These are phyloP conservation scores for Fomitiporia mediterranea DNA, from an alignment of 1,284 basidiomycete species.

Conservation along the genomic window DNA sequence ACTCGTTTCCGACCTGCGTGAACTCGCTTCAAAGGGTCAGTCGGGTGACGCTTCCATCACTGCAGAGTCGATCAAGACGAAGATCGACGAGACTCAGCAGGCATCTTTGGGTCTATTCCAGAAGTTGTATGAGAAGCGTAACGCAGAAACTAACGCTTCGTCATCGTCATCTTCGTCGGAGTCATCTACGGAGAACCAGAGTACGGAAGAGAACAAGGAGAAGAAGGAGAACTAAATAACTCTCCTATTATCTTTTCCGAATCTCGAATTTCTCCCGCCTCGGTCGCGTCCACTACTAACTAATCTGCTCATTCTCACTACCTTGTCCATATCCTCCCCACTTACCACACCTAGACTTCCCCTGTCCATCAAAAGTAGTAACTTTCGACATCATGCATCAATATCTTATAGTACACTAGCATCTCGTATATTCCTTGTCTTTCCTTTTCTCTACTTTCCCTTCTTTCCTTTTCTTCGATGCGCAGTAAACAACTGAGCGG, in stretches of 20 bases:
- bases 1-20: conserved; percentile 84
- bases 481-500: background rate
- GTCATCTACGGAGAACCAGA: conserved; percentile 44
- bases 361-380: conserved; percentile 1
- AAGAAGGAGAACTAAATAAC: conserved; percentile 56
- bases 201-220: conserved; percentile 58
- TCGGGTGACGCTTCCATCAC: conserved; percentile 78
- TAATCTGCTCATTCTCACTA: background rate
- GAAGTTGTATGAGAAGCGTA: conserved; percentile 92
- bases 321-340: background rate
- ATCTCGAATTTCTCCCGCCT: background rate
- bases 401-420: conserved; percentile 6
- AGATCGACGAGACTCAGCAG: conserved; percentile 94
- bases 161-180: conserved; percentile 28
- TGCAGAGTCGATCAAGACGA: conserved; percentile 86
- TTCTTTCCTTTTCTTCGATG: background rate
- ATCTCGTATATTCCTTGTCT: background rate
- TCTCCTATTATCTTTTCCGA: background rate
- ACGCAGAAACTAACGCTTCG: conserved; percentile 55
- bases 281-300: background rate
- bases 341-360: background rate
- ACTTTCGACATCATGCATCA: background rate
- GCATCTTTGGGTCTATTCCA: conserved; percentile 97
- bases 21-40: conserved; percentile 88
- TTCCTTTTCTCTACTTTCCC: background rate